Conservation (phyloP, 2,329 filamentous ascomycete genomes). For the Dendrostoma leiphaemia region DNA sequence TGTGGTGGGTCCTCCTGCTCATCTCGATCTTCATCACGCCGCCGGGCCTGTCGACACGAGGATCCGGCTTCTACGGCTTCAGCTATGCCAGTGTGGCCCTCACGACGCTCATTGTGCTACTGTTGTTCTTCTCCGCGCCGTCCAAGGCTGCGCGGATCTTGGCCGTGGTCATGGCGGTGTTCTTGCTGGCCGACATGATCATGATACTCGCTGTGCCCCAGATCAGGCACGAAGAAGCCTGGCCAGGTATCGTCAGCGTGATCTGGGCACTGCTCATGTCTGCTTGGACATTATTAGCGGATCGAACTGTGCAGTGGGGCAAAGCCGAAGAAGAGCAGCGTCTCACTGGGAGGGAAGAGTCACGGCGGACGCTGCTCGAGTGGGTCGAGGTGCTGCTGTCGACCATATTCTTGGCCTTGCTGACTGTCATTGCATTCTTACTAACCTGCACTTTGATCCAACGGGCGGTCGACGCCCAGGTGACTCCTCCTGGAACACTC, state of each 20-base stretch:
- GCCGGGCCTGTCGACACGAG: slow-evolving; percentile 79
- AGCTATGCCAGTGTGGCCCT: slow-evolving; percentile 77
- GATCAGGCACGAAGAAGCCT: slow-evolving; percentile 80
- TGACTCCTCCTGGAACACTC: slow-evolving; percentile 70
- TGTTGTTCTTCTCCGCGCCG: slow-evolving; percentile 86
- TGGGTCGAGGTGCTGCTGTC: slow-evolving; percentile 80
- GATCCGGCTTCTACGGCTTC: slow-evolving; percentile 91
- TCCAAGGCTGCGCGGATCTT: slow-evolving; percentile 76
- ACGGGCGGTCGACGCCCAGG: slow-evolving; percentile 73
- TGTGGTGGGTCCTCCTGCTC: slow-evolving; percentile 94
- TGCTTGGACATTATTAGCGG: slow-evolving; percentile 74
- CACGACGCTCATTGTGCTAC: slow-evolving; percentile 69
- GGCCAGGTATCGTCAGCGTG: slow-evolving; percentile 84
- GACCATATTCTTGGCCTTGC: slow-evolving; percentile 67
- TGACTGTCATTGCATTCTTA: slow-evolving; percentile 68
- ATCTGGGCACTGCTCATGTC: slow-evolving; percentile 80
- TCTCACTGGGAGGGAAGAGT: slow-evolving; percentile 84
- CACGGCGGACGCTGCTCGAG: slow-evolving; percentile 75
- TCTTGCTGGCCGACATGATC: slow-evolving; percentile 74
- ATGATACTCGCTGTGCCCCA: slow-evolving; percentile 73
- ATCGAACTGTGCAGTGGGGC: slow-evolving; percentile 84
- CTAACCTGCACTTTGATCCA: slow-evolving; percentile 79
- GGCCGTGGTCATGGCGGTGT: slow-evolving; percentile 62
- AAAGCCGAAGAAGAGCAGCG: slow-evolving; percentile 92
- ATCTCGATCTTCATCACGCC: slow-evolving; percentile 89